Evolutionary conservation across 192 early-diverging fungal genomes (phyloP), one percentile per base, ranked within the genome.

Genomic region (Dimargaris cristalligena): DNA sequence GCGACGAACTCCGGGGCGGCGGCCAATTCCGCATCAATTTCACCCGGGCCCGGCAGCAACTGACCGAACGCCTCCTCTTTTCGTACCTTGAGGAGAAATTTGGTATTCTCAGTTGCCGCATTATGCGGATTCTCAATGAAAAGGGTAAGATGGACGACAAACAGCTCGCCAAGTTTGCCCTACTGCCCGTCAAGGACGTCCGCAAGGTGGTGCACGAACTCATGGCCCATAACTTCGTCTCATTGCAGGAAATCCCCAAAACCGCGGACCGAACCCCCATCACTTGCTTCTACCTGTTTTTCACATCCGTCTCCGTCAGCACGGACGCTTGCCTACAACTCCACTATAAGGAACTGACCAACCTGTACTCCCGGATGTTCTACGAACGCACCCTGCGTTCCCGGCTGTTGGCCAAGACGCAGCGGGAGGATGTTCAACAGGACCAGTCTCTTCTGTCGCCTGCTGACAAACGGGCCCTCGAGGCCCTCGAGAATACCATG

Each of bases 121-220:
- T 86, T 34, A 62, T 83, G 48, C 71, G 82, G 44, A 75, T 86
- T 57, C 61, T 89, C 70, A 68, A 74, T 61, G 80, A 81, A 45
- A 84, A 81, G 65, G 79, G 81, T 20, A 85, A 85, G 67, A 70
- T 89, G 54, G 86, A 89, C 66, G 86, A 89, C 46, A 81, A 82
- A 58, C 59, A 72, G 41, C 64, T 89, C 32, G 70, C 79, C 25
- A 78, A 80, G 55, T 58, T 79, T 18, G 74, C 83, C 33, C 80
- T 89, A 78, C 66, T 89, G 67, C 79, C 80, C 13, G 63, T 76
- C 10, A 79, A 74, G 56, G 66, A 76, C 56, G 78, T 79, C 30
- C 74, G 86, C 45, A 78, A 82, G 64, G 76, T 76, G 25, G 60
- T 88, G 50, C 77, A 78, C 16, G 70, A 78, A 23, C 65, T 84